Conservation (phyloP, 2,329 filamentous ascomycete genomes). For the Diaporthe helianthi region DNA sequence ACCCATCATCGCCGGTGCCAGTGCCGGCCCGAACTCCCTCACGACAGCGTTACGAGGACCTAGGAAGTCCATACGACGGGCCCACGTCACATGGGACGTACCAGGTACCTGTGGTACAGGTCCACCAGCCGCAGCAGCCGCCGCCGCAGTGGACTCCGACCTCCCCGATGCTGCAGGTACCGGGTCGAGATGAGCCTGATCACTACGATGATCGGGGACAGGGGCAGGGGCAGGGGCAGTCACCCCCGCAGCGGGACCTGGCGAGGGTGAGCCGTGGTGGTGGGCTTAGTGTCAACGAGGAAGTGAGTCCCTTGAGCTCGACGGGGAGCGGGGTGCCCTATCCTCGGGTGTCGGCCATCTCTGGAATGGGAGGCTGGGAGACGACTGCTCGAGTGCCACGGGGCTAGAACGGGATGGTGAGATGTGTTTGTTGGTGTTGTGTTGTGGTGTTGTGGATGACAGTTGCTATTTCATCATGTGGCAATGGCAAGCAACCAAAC, state of each 20-base stretch:
- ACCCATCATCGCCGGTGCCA: not conserved
- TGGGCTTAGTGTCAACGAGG: not conserved
- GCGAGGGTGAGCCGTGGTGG: not conserved
- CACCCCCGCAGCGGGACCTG: not conserved
- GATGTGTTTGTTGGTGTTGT: not conserved
- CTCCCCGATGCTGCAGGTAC: not conserved
- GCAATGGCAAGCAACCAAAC: not conserved
- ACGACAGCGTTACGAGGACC: not conserved
- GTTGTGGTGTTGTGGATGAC: not conserved
- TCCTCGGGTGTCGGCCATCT: constrained; percentile 30
- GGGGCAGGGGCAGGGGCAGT: not conserved
- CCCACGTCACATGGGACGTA: not conserved
- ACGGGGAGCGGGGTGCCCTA: constrained; percentile 27
- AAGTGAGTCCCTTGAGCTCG: constrained; percentile 34
- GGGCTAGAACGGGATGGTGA: not conserved
- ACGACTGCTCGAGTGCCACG: not conserved
- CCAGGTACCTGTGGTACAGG: not conserved
- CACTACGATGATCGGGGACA: not conserved
- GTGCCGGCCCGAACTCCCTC: not conserved
- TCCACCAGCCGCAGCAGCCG: not conserved
- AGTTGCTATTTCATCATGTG: not conserved
- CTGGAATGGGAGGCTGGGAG: constrained; percentile 20
- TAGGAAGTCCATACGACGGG: constrained; percentile 7
- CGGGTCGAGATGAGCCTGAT: not conserved
- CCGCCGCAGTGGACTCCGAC: not conserved